phyloP scores from a whole-genome alignment of 2,329 filamentous ascomycete species.

The Fusarium brachygibbosum region DNA sequence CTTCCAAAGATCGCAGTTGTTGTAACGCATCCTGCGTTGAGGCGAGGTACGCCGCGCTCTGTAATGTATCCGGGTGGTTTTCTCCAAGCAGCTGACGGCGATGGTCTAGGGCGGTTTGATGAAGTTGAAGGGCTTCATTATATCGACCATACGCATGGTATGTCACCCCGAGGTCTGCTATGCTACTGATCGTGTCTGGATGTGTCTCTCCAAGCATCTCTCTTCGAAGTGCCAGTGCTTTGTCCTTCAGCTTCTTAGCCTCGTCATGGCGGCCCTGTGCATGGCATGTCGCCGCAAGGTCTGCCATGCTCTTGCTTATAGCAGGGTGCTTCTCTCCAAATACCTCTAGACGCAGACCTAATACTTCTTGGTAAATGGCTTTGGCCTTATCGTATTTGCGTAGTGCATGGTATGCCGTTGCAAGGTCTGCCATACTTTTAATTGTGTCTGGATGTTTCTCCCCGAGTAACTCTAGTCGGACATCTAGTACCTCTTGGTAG shows the following conservation, averaged over 20 bases:
- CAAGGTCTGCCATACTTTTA: slow-evolving; percentile 18
- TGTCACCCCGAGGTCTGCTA: neutral
- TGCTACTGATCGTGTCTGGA: neutral
- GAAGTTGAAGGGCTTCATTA: neutral
- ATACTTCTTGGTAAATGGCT: neutral
- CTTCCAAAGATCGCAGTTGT: too few species aligned
- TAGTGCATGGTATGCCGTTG: neutral
- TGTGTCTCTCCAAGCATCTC: slow-evolving; percentile 2
- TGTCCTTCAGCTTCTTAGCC: neutral
- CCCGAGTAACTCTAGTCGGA: neutral
- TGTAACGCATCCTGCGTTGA: too few species aligned
- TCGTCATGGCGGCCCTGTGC: neutral
- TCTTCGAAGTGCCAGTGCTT: neutral
- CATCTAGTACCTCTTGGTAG: neutral
- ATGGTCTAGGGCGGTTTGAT: neutral
- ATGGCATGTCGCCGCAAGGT: neutral
- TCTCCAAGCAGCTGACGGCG: neutral
- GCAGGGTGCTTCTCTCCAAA: neutral
- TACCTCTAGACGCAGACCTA: neutral
- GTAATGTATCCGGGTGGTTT: neutral
- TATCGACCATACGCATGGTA: neutral
- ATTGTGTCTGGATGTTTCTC: slow-evolving; percentile 26
- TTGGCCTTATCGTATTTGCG: neutral
- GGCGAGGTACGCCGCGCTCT: too few species aligned
- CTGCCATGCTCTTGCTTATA: neutral